Base-by-base conservation (phyloP, 1,139 yeast species). In the Geotrichum reessii region DNA sequence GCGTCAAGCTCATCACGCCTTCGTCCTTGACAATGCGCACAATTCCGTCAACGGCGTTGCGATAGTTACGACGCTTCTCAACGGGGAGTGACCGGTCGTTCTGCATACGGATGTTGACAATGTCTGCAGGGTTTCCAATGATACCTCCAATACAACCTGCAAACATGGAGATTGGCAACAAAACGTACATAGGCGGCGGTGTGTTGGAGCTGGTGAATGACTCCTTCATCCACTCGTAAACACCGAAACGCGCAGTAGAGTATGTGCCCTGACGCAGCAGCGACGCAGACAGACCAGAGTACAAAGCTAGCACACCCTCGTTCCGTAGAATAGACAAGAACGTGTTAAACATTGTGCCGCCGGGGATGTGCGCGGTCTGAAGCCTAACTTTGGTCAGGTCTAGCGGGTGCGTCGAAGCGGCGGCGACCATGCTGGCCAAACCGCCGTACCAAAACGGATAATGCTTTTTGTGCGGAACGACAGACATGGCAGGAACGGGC, bases 51-150 rank as follows among this genome's bases (percentile, higher is more conserved):
- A 89, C 68, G 0, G 95, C 96, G 72, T 90, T 85, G 61, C 80
- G 78, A 70, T 90, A 90, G 69, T 87, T 84, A 69, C 96, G 80
- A 71, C 92, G 80, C 65, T 83, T 79, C 2, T 78, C 84, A 4
- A 73, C 59, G 2, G 93, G 88, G 62, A 87, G 77, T 0, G 91
- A 75, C 6, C 86, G 81, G 69, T 90, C 97, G 71, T 89, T 90
- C 72, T 90, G 96, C 96, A 90, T 90, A 72, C 96, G 81, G 62
- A 90, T 87, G 66, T 90, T 90, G 50, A 88, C 90, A 25, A 90
- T 87, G 71, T 90, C 96, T 1, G 95, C 84, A 1, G 96, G 96
- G 68, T 89, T 90, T 28, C 96, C 96, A 1, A 87, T 85, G 44
- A 88, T 73, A 8, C 96, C 96, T 59, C 97, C 96, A 58, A 84